phyloP scores from a whole-genome alignment of 2,329 filamentous ascomycete species.

The Fusarium sp. region DNA sequence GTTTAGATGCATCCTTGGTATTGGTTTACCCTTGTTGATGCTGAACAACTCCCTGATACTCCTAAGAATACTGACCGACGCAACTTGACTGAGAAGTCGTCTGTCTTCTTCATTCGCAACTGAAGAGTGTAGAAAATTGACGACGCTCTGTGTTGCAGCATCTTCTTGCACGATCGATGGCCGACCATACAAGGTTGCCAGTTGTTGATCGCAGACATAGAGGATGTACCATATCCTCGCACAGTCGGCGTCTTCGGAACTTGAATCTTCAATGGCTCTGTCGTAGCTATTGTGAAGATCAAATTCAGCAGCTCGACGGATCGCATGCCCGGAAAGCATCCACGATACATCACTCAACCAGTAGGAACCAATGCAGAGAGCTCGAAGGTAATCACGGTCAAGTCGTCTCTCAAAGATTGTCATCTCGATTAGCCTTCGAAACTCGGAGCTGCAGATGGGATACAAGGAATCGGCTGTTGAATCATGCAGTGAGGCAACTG shows the following conservation, averaged over 20 bases:
- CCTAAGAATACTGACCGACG: constrained; percentile 67
- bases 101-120: constrained; percentile 65
- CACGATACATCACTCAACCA: constrained; percentile 72
- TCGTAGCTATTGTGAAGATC: constrained; percentile 56
- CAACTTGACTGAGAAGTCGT: constrained; percentile 68
- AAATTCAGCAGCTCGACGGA: constrained; percentile 60
- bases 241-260: constrained; percentile 57
- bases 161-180: constrained; percentile 69
- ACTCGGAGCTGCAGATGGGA: constrained; percentile 65
- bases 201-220: constrained; percentile 71
- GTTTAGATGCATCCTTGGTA: constrained; percentile 63
- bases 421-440: constrained; percentile 64
- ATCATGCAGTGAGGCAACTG: constrained; percentile 69
- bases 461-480: constrained; percentile 63
- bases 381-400: constrained; percentile 65
- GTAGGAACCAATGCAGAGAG: constrained; percentile 69
- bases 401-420: constrained; percentile 51
- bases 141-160: constrained; percentile 65
- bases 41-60: constrained; percentile 67
- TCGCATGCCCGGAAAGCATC: constrained; percentile 67
- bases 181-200: constrained; percentile 71
- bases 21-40: constrained; percentile 63
- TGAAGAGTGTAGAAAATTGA: constrained; percentile 62
- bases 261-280: constrained; percentile 50
- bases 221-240: constrained; percentile 70